Percentiles rank a stretch among this genome's conserved stretches.
phyloP scores from a whole-genome alignment of 441 rosid species.

The Aquilaria agallochum region DNA sequence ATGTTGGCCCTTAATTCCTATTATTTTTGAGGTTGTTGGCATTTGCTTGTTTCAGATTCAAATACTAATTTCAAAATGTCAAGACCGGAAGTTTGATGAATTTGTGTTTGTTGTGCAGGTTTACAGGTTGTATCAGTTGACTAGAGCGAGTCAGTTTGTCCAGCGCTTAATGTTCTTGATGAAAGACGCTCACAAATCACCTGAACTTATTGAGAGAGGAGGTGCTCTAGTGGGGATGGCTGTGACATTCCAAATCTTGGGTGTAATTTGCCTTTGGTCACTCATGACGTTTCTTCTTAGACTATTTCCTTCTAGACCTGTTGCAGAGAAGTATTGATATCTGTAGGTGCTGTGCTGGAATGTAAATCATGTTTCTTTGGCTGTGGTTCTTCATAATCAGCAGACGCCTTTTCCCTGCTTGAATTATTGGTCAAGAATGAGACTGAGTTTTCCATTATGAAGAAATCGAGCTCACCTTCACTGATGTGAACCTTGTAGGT shows the following conservation, averaged over 20 bases:
- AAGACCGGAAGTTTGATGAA: constrained; percentile 3
- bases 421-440: background rate
- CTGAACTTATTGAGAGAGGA: constrained; percentile 47
- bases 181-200: constrained; percentile 53
- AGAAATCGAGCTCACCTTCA: no score
- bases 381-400: background rate
- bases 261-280: constrained; percentile 84
- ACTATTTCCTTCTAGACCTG: constrained; percentile 89
- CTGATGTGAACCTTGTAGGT: no score
- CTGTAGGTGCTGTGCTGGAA: constrained; percentile 10
- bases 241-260: constrained; percentile 63
- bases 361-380: background rate
- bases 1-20: constrained; percentile 83
- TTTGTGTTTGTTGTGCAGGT: constrained; percentile 42
- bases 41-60: background rate
- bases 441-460: no score
- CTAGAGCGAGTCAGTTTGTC: constrained; percentile 70
- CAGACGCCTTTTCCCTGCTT: background rate
- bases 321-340: constrained; percentile 60
- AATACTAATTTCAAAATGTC: background rate
- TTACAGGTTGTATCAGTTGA: constrained; percentile 77
- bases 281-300: constrained; percentile 70
- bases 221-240: constrained; percentile 62
- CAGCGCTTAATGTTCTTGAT: constrained; percentile 62
- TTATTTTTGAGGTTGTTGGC: constrained; percentile 68